phyloP scores from a whole-genome alignment of 2,329 filamentous ascomycete species.

The Aureobasidium vineae region DNA sequence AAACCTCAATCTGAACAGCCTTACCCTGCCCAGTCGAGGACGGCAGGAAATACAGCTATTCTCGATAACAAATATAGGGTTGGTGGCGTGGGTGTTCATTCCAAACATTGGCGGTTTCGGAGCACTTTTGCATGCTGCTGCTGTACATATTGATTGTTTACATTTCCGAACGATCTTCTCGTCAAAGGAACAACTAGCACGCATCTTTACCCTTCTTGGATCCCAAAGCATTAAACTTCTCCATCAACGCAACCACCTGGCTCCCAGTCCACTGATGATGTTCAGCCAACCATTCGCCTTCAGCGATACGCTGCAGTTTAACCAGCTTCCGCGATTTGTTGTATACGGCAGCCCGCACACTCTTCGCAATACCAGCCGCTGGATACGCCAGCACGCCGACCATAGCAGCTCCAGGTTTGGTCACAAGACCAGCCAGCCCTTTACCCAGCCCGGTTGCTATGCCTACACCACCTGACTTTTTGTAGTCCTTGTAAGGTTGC shows the following conservation, averaged over 20 bases:
- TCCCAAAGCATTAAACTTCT: background rate
- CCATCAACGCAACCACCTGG: background rate
- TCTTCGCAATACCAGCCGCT: slow-evolving; percentile 29
- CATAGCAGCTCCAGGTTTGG: slow-evolving; percentile 68
- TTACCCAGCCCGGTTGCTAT: slow-evolving; percentile 76
- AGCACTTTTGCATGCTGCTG: too few relatives aligned
- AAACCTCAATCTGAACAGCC: too few relatives aligned
- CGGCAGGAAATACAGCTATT: too few relatives aligned
- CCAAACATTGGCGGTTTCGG: too few relatives aligned
- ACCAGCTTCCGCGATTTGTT: background rate
- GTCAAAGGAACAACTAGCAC: too few relatives aligned
- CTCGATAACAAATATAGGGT: too few relatives aligned
- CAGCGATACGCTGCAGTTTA: background rate
- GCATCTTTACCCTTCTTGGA: background rate
- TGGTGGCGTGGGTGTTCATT: too few relatives aligned
- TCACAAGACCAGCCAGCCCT: slow-evolving; percentile 69
- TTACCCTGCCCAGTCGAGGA: too few relatives aligned
- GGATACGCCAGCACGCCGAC: slow-evolving; percentile 38
- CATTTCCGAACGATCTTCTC: too few relatives aligned
- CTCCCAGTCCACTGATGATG: background rate
- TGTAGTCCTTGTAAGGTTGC: slow-evolving; percentile 66
- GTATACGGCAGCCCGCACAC: background rate
- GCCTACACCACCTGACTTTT: slow-evolving; percentile 61
- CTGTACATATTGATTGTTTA: too few relatives aligned
- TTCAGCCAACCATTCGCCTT: background rate